Base-by-base conservation (phyloP, 495 filamentous ascomycete genomes). In the Penicillium alfredii region DNA sequence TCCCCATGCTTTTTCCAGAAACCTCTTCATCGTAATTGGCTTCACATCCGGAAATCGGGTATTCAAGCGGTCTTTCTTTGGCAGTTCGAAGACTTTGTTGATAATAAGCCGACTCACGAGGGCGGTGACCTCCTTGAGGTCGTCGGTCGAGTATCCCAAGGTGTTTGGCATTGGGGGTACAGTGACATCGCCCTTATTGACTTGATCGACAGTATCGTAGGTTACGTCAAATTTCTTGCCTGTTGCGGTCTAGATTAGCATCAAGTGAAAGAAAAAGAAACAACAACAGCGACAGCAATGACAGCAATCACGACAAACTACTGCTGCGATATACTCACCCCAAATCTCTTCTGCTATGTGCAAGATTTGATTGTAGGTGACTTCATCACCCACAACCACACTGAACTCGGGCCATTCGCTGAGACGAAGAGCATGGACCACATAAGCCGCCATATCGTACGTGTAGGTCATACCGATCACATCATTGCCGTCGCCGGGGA, bases 391-490 rank as follows among this genome's bases (percentile, higher is more conserved):
- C 8, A 69, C 49, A 18, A 72, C 27, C 8, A 60, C 47, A 23
- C 53, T 69, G 14, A 57, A 61, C 11, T 60, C 53, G 2, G 67
- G 60, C 74, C 74, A 76, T 24, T 63, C 60, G 10, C 61, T 47
- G 3, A 69, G 44, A 7, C 68, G 63, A 11, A 80, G 44, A 15
- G 47, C 41, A 9, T 65, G 62, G n/a, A 59, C 63, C 14, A 76
- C 51, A 35, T 74, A 74, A 20, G 52, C 59, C 8, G 61, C 74
- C 41, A 76, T 54, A 44, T 80, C 74, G 8, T 56, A 58, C 4
- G 68, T 70, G 38, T 77, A 68, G 7, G 73, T 77, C 53, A 76
- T 73, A 30, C 62, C 45, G 16, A 74, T 61, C 8, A 44, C 49
- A 18, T 62, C 60, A 24, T 73, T 59, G 0, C 75, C 75, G 22